phyloP scores from a whole-genome alignment of 1,139 yeast genomes.

The Blastobotrys elegans region DNA sequence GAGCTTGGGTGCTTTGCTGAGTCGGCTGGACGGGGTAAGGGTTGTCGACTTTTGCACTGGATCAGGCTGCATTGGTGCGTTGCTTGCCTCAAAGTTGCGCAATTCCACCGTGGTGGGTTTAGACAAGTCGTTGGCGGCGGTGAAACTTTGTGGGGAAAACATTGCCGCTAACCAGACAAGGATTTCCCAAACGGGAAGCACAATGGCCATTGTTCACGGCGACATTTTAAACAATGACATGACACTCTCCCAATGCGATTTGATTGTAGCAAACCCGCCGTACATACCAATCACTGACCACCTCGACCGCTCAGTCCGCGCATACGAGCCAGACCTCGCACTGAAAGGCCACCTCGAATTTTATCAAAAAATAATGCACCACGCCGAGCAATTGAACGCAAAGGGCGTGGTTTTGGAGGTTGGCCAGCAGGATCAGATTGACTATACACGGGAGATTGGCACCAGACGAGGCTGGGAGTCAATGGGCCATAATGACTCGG shows the following conservation, averaged over 20 bases:
- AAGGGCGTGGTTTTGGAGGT: constrained; percentile 45
- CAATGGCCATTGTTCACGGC: neutral
- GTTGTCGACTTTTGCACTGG: constrained; percentile 83
- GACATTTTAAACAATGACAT: neutral
- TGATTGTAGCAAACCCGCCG: constrained; percentile 85
- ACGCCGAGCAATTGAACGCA: constrained; percentile 38
- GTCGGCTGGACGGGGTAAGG: constrained; percentile 10
- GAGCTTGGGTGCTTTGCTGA: constrained; percentile 38
- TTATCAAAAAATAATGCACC: constrained; percentile 51
- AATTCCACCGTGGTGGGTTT: constrained; percentile 42
- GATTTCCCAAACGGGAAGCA: neutral
- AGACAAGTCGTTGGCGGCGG: constrained; percentile 57
- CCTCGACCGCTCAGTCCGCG: constrained; percentile 54
- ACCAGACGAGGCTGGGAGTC: constrained; percentile 26
- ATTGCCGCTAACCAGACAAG: constrained; percentile 7
- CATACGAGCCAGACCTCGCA: constrained; percentile 74
- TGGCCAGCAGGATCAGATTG: constrained; percentile 37
- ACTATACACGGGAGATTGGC: constrained; percentile 19
- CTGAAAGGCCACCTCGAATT: constrained; percentile 71
- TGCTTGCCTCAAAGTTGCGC: constrained; percentile 30
- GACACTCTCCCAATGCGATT: constrained; percentile 33
- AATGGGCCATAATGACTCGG: constrained; percentile 33
- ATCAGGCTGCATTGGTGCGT: constrained; percentile 77
- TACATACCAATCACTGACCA: constrained; percentile 53
- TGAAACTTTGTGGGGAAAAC: constrained; percentile 49